Evolutionary conservation across 805 yeast genomes (phyloP), one percentile per base, ranked within the genome.

Genomic region (Hyphopichia homilentoma): DNA sequence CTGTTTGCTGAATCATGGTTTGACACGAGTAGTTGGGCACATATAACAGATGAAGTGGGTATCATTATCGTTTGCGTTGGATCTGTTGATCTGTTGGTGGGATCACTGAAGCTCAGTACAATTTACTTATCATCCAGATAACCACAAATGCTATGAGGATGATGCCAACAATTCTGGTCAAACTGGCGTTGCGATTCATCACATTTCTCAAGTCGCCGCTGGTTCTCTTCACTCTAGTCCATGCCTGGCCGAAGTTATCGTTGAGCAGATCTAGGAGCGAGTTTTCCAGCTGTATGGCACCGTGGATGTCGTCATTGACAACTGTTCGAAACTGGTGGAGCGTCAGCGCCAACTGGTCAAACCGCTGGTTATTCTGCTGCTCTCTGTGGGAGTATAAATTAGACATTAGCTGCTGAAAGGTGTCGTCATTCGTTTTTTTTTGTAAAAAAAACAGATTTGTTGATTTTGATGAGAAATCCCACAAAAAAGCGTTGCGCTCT

Each of bases 271-370:
- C 65, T 37, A 66, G 46, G 7, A 57, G 41, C 63, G 57, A 64
- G 38, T 47, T 50, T 38, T 66, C 72, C 35, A 54, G 69, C 36
- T 61, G 67, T 6, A 66, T 55, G 13, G 58, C 41, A 4, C 65
- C 68, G 37, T 62, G 67, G 4, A 66, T 66, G 31, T 66, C 73
- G 24, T 61, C 50, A 33, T 60, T 63, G 4, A 66, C 70, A 0
- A 70, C 65, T 8, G 45, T 62, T 20, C 73, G 53, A 38, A 66
- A 66, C 36, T 61, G 69, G 33, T 62, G 61, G 22, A 66, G 47
- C 0, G 72, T 66, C 35, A 48, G 65, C 0, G 73, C 70, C 20
- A 66, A 52, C 35, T 59, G 65, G 33, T 66, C 70, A 38, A 66
- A 65, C 33, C 65, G 39, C 40, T 63, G 65, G 42, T 65, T 62